phyloP scores from a whole-genome alignment of 1,284 basidiomycete species.

The Cutaneotrichosporon sp. region DNA sequence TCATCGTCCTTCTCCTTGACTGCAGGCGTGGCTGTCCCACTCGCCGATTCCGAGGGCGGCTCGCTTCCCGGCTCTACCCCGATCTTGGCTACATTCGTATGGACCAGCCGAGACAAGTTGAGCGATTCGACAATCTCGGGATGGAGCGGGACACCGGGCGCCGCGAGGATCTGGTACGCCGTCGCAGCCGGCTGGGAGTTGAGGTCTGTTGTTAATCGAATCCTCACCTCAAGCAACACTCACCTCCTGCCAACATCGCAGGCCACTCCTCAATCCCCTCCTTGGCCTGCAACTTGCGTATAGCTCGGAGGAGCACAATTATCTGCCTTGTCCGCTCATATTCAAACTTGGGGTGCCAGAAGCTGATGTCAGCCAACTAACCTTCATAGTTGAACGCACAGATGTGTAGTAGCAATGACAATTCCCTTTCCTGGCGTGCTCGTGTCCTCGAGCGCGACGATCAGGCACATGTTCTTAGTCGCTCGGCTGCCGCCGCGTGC shows the following conservation, averaged over 20 bases:
- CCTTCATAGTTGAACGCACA: slow-evolving; percentile 35
- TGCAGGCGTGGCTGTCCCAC: slow-evolving; percentile 16
- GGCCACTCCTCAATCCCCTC: slow-evolving; percentile 64
- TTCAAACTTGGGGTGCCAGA: slow-evolving; percentile 90
- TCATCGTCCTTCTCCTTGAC: slow-evolving; percentile 45
- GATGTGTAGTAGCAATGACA: slow-evolving; percentile 65
- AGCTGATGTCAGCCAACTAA: slow-evolving; percentile 48
- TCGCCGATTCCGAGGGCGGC: slow-evolving; percentile 13
- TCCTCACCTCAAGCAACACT: slow-evolving; percentile 13
- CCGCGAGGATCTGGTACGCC: slow-evolving; percentile 72
- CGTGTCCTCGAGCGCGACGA: slow-evolving; percentile 64
- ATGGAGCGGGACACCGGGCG: slow-evolving; percentile 61
- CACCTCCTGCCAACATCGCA: slow-evolving; percentile 78
- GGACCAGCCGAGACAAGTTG: slow-evolving; percentile 71
- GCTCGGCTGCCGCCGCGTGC: slow-evolving; percentile 63
- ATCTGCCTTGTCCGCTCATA: slow-evolving; percentile 79
- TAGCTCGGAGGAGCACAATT: slow-evolving; percentile 64
- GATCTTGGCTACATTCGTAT: slow-evolving; percentile 67
- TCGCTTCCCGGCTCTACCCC: slow-evolving; percentile 33
- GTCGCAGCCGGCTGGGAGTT: slow-evolving; percentile 86
- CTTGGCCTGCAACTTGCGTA: slow-evolving; percentile 61
- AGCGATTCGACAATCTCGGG: slow-evolving; percentile 61
- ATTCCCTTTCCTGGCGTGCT: slow-evolving; percentile 55
- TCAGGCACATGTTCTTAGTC: slow-evolving; percentile 78
- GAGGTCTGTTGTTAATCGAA: slow-evolving; percentile 65